Evolutionary conservation across 345 rosid species (phyloP).

Genomic region (Lepidium africanum): DNA sequence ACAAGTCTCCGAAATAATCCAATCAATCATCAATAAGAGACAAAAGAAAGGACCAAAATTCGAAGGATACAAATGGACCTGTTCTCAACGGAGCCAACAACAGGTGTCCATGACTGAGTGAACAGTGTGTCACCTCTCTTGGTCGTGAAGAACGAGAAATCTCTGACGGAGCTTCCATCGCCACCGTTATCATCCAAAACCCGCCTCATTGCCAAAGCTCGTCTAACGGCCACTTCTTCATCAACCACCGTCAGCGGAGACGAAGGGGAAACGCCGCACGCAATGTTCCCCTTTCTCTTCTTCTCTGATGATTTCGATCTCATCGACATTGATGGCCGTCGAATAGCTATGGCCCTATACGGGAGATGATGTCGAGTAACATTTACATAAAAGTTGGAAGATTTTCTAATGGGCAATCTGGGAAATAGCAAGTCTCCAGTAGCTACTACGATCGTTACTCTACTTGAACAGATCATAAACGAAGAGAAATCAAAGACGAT

Average conservation of each 20-base stretch:
- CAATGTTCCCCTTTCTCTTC: constrained; percentile 28
- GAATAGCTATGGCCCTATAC: not conserved
- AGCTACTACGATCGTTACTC: constrained; percentile 13
- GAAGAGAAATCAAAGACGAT: constrained; percentile 2
- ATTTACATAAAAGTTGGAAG: not conserved
- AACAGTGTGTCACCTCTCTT: constrained; percentile 51
- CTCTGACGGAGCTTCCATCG: constrained; percentile 21
- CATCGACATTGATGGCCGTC: not conserved
- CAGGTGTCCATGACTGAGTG: constrained; percentile 69
- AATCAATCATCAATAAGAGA: not conserved
- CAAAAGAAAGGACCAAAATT: not conserved
- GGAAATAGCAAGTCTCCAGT: constrained; percentile 1
- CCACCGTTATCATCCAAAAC: constrained; percentile 34
- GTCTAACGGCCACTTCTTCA: constrained; percentile 47
- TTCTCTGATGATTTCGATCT: constrained; percentile 16
- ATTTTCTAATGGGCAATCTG: not conserved
- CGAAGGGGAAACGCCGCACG: not conserved
- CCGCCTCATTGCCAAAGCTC: constrained; percentile 49
- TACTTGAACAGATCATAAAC: constrained; percentile 29
- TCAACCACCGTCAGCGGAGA: constrained; percentile 25
- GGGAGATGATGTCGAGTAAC: not conserved
- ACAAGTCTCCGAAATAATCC: constrained; percentile 8
- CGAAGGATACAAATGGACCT: constrained; percentile 35
- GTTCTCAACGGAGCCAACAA: constrained; percentile 30
- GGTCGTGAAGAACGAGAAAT: constrained; percentile 36